Conservation (phyloP, 2,329 filamentous ascomycete species). For the Didymella keratinophila region DNA sequence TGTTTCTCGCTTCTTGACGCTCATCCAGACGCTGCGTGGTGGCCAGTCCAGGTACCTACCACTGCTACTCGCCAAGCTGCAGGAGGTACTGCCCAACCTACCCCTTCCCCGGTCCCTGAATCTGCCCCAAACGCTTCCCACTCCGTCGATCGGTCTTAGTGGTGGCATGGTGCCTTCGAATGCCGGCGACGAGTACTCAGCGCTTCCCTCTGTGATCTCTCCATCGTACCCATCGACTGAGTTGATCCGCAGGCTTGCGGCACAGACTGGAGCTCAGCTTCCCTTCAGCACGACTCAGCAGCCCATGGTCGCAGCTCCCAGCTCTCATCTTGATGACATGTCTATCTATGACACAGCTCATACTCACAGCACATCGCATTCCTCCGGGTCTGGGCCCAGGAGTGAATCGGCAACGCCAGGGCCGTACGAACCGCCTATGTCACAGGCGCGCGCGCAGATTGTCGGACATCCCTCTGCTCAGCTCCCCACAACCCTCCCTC, state of each 20-base stretch:
- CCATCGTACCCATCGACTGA: constrained; percentile 45
- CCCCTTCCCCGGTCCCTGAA: constrained; percentile 48
- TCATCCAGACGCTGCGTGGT: constrained; percentile 74
- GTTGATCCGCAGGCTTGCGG: constrained; percentile 46
- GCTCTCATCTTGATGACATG: constrained; percentile 46
- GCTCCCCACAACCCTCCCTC: constrained; percentile 37
- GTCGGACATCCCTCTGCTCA: constrained; percentile 34
- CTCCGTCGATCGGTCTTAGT: constrained; percentile 39
- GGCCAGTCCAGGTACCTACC: constrained; percentile 80
- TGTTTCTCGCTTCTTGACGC: constrained; percentile 70
- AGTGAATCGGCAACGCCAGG: constrained; percentile 47
- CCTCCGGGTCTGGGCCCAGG: constrained; percentile 41
- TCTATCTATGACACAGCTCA: constrained; percentile 47
- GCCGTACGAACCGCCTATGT: constrained; percentile 42
- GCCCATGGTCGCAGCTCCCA: constrained; percentile 40
- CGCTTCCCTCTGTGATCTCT: constrained; percentile 36
- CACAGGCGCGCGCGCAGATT: constrained; percentile 38
- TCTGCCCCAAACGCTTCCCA: constrained; percentile 38
- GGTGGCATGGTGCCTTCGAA: constrained; percentile 42
- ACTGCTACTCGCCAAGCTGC: constrained; percentile 76
- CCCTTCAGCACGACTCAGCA: constrained; percentile 45
- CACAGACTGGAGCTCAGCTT: constrained; percentile 47
- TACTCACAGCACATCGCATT: constrained; percentile 43
- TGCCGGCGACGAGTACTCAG: constrained; percentile 40
- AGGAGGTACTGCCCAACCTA: constrained; percentile 69